Base-by-base conservation (phyloP, 169 alveolate species). In the Cryptosporidium muris region DNA sequence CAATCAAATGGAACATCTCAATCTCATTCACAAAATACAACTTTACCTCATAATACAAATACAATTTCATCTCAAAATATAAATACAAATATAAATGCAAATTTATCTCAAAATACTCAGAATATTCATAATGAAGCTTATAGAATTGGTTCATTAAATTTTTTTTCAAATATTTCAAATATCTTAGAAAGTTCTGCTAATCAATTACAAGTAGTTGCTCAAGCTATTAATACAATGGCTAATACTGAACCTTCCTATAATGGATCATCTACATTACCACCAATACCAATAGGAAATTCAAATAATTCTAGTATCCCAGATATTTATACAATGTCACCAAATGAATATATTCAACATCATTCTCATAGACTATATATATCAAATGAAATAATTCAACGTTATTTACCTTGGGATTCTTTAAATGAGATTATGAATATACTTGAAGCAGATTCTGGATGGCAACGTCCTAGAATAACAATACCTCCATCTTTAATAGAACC, bases 391-490 rank as follows among this genome's bases (percentile, higher is more conserved):
- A 60, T 74, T n/a, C 67, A 74, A n/a, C 40, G 85, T 43, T 74
- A 58, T 14, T 64, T 74, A 34, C 85, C 85, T 60, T 74, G 85
- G 85, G 67, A 74, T 36, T 74, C 85, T 40, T 54, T 74, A 9
- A 74, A 74, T 25, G 85, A 74, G 12, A 52, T 74, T 4, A 56
- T 74, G 68, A 52, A 60, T 42, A 42, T 74, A 6, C 25, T 58
- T 42, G 85, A 74, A 25, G 60, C 74, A 45, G 85, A 74, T 36
- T 47, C 64, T 34, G 85, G 85, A 0, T 74, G 85, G 85, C 54
- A 68, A 45, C 54, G 85, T 58, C 85, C 85, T 38, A 74, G 85
- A 74, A 74, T 74, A 40, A 42, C 63, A 5, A 74, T 74, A 4
- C 85, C 85, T 58, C 85, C 85, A 0, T 37, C 14, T 5, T 68